phyloP scores from a whole-genome alignment of 2,329 filamentous ascomycete genomes.

The Colletotrichum sp. region DNA sequence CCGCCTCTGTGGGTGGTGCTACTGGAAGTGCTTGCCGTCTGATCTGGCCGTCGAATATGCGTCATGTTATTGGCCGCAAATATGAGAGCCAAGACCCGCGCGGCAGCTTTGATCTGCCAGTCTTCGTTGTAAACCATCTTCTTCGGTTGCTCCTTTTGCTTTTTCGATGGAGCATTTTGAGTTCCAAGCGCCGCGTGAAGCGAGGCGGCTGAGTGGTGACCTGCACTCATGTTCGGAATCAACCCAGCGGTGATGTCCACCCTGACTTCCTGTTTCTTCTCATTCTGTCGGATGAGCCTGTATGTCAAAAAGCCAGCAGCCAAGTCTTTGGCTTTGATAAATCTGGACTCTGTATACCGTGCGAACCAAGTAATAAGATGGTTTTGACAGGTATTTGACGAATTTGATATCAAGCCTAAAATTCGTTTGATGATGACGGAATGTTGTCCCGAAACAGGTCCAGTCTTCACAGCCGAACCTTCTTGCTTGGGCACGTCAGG shows the following conservation, averaged over 20 bases:
- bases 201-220: conserved; percentile 67
- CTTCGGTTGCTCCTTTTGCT: conserved; percentile 59
- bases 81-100: conserved; percentile 79
- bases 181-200: conserved; percentile 78
- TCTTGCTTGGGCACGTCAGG: background rate
- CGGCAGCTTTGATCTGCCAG: conserved; percentile 86
- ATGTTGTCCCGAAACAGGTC: conserved; percentile 67
- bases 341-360: conserved; percentile 69
- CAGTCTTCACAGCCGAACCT: conserved; percentile 34
- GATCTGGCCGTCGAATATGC: conserved; percentile 38
- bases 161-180: conserved; percentile 54
- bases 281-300: conserved; percentile 73
- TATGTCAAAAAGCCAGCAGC: conserved; percentile 82
- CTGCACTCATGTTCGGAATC: conserved; percentile 74
- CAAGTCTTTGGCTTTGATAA: conserved; percentile 78
- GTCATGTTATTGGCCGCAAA: conserved; percentile 79
- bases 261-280: conserved; percentile 65
- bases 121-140: conserved; percentile 76
- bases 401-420: conserved; percentile 78
- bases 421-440: conserved; percentile 87
- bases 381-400: conserved; percentile 77
- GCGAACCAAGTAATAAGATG: conserved; percentile 82
- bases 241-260: conserved; percentile 70
- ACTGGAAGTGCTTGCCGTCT: conserved; percentile 11
- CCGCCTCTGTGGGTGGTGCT: conserved; percentile 40